Evolutionary conservation across 176 grass and related monocot genomes (phyloP), one percentile per base, ranked within the genome.

Genomic region (Musa troglodytarum): DNA sequence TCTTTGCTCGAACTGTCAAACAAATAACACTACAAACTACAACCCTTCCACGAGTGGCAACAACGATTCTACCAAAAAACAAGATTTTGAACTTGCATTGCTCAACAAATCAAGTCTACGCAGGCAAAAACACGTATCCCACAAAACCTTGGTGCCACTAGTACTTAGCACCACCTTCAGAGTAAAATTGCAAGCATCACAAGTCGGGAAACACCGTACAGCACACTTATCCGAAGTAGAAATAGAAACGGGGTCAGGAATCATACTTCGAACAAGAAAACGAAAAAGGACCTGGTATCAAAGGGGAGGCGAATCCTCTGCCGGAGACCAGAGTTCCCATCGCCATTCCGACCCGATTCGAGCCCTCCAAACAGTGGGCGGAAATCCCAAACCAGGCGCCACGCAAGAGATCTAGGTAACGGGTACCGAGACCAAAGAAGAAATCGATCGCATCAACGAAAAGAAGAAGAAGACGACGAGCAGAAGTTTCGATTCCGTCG

Each of bases 311-410:
- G 52, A 92, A 86, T 75, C 77, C 71, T 64, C 89, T 81, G 26
- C 83, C 71, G 54, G 83, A 86, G 63, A 92, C 80, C 53, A 88
- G 77, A 14, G 83, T 83, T 12, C 89, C 89, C 82, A 84, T 81
- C 61, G 89, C 85, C 89, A 92, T 92, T 76, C 63, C 26, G 28
- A 15, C 66, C 28, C 12, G 66, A 68, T 68, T 49, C 29, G 4
- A 68, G 66, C 66, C 49, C 12, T 9, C 66, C 66, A 5, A 16
- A 28, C 4, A 43, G 13, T 17, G 9, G 55, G 21, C 59, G 64
- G 74, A 74, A 29, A 19, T 53, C n/a, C 9, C 67, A 55, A 52
- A 29, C 69, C 24, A 51, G 17, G 24, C 3, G 17, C 54, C 29
- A 55, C 52, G 23, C 20, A 54, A 67, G 50, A 54, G 50, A 66